These are phyloP conservation scores for Globisporangium barbulae DNA, from an alignment of 352 stramenopile species.

Conservation along the genomic window DNA sequence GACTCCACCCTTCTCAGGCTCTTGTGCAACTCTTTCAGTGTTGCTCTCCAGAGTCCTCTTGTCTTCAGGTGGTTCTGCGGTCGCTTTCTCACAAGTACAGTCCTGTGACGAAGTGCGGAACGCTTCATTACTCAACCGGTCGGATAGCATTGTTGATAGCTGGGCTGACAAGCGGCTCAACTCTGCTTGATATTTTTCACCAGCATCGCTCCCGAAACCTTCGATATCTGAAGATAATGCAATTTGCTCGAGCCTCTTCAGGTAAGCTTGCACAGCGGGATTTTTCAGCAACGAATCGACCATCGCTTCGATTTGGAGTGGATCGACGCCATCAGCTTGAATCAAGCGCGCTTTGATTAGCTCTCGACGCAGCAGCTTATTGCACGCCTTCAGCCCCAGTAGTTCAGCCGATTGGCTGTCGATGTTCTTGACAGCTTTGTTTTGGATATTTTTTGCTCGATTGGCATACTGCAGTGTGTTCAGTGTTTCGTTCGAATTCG, in stretches of 20 bases:
- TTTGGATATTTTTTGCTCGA: conserved; percentile 86
- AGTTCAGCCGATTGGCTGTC: conserved; percentile 77
- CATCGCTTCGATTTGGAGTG: conserved; percentile 24
- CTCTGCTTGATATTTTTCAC: conserved; percentile 8
- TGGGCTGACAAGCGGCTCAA: conserved; percentile 8
- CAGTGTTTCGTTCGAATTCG: conserved; percentile 67
- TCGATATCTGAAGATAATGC: conserved; percentile 16
- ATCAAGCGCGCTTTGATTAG: conserved; percentile 58
- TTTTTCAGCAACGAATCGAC: conserved; percentile 44
- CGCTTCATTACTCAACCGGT: neutral
- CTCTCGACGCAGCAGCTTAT: conserved; percentile 62
- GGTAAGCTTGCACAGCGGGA: conserved; percentile 43
- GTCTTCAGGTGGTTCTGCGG: neutral
- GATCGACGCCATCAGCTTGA: conserved; percentile 19
- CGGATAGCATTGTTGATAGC: conserved; percentile 11
- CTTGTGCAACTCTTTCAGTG: conserved; percentile 23
- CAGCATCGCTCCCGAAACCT: neutral
- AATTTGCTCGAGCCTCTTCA: conserved; percentile 57
- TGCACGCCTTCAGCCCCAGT: conserved; percentile 61
- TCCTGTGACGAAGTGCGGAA: neutral
- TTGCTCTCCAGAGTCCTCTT: conserved; percentile 14
- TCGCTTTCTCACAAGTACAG: neutral
- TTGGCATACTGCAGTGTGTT: conserved; percentile 88
- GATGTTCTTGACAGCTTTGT: conserved; percentile 89
- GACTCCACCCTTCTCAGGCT: conserved; percentile 35